Evolutionary conservation across 768 basidiomycete species (phyloP).

Genomic region (Polyporus arcularius): DNA sequence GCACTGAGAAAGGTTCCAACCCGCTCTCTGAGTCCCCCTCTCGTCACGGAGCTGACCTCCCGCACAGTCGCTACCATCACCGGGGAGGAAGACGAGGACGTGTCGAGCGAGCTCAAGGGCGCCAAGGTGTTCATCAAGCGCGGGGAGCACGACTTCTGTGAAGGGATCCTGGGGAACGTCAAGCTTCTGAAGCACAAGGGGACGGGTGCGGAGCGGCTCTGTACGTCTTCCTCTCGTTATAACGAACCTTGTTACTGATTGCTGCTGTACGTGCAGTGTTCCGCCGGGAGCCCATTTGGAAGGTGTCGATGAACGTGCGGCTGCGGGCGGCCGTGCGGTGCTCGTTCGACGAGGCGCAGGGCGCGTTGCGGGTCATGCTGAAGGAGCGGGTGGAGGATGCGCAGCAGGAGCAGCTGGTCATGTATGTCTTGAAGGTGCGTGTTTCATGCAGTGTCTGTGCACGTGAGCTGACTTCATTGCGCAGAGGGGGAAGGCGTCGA

Average conservation of each 20-base stretch:
- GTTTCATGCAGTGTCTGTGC: not conserved
- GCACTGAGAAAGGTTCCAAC: constrained; percentile 14
- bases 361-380: constrained; percentile 53
- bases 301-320: constrained; percentile 68
- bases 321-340: constrained; percentile 57
- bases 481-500: constrained; percentile 28
- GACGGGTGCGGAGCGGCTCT: constrained; percentile 45
- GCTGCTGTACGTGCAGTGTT: constrained; percentile 47
- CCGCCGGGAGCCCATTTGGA: constrained; percentile 69
- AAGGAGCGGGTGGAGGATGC: constrained; percentile 45
- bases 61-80: constrained; percentile 36
- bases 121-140: constrained; percentile 62
- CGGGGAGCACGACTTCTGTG: constrained; percentile 54
- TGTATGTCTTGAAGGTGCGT: constrained; percentile 67
- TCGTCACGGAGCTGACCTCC: not conserved
- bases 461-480: not conserved
- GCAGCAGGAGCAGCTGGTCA: constrained; percentile 45
- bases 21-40: not conserved
- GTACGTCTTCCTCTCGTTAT: constrained; percentile 37
- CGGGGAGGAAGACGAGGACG: constrained; percentile 67
- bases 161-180: constrained; percentile 60
- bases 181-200: constrained; percentile 54
- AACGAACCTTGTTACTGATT: not conserved
- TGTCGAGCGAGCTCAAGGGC: constrained; percentile 57
- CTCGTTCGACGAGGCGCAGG: constrained; percentile 56